phyloP scores from a whole-genome alignment of 306 rosid genomes.

The Rosa persica region DNA sequence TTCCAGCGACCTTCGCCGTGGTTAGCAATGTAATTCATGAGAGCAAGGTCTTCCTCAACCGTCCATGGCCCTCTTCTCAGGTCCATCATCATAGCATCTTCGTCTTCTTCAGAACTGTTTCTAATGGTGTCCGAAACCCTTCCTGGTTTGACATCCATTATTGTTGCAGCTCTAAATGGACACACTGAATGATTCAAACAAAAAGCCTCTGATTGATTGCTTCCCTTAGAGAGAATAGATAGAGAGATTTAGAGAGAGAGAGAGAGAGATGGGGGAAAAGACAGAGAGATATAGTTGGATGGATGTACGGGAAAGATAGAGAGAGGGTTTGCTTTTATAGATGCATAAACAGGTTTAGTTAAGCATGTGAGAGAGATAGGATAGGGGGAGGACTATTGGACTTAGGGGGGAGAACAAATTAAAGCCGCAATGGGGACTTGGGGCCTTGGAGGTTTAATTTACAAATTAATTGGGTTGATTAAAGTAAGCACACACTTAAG shows the following conservation, averaged over 20 bases:
- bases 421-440: conserved; percentile 44
- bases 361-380: conserved; percentile 17
- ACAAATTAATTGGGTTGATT: background rate
- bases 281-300: conserved; percentile 12
- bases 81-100: conserved; percentile 46
- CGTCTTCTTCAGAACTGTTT: background rate
- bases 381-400: conserved; percentile 12
- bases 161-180: conserved; percentile 14
- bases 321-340: conserved; percentile 62
- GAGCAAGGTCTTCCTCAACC: conserved; percentile 78
- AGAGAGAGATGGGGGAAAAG: conserved; percentile 18
- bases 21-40: conserved; percentile 81
- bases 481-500: conserved; percentile 24
- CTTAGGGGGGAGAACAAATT: conserved; percentile 16
- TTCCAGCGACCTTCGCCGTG: conserved; percentile 99
- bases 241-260: conserved; percentile 17
- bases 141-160: conserved; percentile 56
- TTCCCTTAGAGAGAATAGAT: background rate
- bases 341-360: conserved; percentile 20
- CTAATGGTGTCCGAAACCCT: background rate
- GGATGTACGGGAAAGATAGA: conserved; percentile 42
- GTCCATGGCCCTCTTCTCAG: conserved; percentile 97
- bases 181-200: conserved; percentile 27
- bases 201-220: conserved; percentile 8
- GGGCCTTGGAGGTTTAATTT: background rate